These are phyloP conservation scores for Eimeria zaria DNA, from an alignment of 169 alveolate genomes.

Conservation along the genomic window DNA sequence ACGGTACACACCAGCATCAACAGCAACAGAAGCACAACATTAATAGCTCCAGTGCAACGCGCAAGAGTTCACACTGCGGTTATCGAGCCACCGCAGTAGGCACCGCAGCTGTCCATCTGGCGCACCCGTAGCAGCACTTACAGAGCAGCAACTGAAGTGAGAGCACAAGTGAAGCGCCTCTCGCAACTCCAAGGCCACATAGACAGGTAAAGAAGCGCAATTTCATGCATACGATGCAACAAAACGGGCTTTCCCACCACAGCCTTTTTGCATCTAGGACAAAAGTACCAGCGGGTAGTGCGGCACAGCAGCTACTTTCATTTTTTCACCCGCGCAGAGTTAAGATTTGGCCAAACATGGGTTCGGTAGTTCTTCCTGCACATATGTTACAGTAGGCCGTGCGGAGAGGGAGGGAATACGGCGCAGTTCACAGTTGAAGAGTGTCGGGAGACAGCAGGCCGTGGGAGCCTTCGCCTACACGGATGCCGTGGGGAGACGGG, in stretches of 20 bases:
- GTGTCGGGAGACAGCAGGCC: not conserved
- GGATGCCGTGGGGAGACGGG: not conserved
- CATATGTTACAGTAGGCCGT: not conserved
- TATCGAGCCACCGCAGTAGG: not conserved
- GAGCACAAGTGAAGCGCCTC: not conserved
- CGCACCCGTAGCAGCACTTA: not conserved
- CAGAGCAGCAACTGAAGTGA: not conserved
- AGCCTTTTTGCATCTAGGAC: not conserved
- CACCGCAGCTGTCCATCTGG: not conserved
- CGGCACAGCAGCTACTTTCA: not conserved
- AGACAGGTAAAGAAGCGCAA: not conserved
- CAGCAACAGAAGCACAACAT: conserved; percentile 5
- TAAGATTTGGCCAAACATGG: conserved; percentile 27
- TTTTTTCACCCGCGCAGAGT: conserved; percentile 7
- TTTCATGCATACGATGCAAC: not conserved
- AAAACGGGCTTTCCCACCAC: not conserved
- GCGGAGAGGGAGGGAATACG: not conserved
- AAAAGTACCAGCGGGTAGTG: not conserved
- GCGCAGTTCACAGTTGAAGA: not conserved
- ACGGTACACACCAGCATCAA: not conserved
- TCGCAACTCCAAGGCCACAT: not conserved
- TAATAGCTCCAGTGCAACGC: not conserved
- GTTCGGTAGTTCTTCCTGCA: conserved; percentile 7
- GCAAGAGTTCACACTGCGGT: not conserved
- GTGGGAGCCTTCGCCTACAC: not conserved